Percentiles rank a stretch among this genome's conserved stretches.
phyloP scores from a whole-genome alignment of 192 early-diverging fungal species.

The Ambispora gerdemannii region DNA sequence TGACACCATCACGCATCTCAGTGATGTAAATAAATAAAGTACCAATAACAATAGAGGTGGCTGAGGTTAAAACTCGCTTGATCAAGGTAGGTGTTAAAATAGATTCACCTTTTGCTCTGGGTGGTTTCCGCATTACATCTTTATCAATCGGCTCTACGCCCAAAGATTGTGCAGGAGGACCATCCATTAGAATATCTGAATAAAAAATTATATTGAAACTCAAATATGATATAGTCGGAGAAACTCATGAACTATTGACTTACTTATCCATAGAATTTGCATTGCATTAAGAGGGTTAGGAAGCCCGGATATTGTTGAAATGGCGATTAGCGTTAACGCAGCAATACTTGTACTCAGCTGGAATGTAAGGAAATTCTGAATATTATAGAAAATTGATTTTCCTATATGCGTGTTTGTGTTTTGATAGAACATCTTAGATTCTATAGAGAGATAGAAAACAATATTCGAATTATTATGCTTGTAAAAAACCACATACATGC shows the following conservation, averaged over 20 bases:
- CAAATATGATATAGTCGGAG: background rate
- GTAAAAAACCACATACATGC: conserved; percentile 38
- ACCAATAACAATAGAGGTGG: conserved; percentile 76
- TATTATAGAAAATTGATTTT: conserved; percentile 97
- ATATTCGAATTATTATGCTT: too few relatives aligned
- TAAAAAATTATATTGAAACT: conserved; percentile 1
- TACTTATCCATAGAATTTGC: conserved; percentile 99
- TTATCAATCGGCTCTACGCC: conserved; percentile 95
- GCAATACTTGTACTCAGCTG: conserved; percentile 93
- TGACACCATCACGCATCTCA: conserved; percentile 72
- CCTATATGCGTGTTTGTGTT: too few relatives aligned
- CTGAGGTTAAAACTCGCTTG: conserved; percentile 71
- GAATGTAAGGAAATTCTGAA: conserved; percentile 95
- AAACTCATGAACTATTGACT: conserved; percentile 37
- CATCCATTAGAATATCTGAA: conserved; percentile 95
- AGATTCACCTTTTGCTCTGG: conserved; percentile 70
- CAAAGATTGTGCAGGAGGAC: conserved; percentile 95
- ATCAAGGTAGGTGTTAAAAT: conserved; percentile 76
- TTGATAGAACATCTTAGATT: too few relatives aligned
- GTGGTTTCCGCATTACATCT: conserved; percentile 84
- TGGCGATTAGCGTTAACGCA: conserved; percentile 83
- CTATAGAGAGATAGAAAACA: conserved; percentile 1
- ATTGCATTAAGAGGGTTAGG: conserved; percentile 94
- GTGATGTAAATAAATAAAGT: conserved; percentile 79
- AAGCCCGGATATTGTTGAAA: conserved; percentile 81